Evolutionary conservation across 2,329 filamentous ascomycete species (phyloP).

Genomic region (Thermothelomyces thermophilus): DNA sequence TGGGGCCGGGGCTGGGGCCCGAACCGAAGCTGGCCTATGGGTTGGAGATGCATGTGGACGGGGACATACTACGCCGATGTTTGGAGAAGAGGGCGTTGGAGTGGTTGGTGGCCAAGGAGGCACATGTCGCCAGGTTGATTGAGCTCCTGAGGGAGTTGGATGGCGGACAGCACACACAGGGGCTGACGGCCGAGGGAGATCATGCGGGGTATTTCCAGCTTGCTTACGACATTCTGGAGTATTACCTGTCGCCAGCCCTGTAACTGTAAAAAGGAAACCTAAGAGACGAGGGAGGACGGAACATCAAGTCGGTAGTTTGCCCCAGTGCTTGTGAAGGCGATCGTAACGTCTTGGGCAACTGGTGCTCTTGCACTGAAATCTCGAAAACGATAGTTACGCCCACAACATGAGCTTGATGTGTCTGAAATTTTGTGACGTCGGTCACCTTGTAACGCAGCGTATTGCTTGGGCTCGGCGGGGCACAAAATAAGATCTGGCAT

Average conservation of each 20-base stretch:
- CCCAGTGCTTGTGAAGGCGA: too few relatives aligned
- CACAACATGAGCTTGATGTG: too few relatives aligned
- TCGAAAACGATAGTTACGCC: too few relatives aligned
- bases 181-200: slow-evolving; percentile 26
- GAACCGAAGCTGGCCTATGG: slow-evolving; percentile 38
- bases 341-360: too few relatives aligned
- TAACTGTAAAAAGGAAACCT: slow-evolving; percentile 26
- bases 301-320: too few relatives aligned
- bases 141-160: slow-evolving; percentile 47
- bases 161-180: slow-evolving; percentile 35
- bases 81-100: slow-evolving; percentile 42
- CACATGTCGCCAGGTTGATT: slow-evolving; percentile 36
- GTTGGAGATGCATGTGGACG: slow-evolving; percentile 57
- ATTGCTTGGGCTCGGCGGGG: too few relatives aligned
- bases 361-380: too few relatives aligned
- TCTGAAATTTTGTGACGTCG: too few relatives aligned
- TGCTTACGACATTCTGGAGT: slow-evolving; percentile 49
- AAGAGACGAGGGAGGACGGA: background rate
- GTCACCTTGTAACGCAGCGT: too few relatives aligned
- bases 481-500: too few relatives aligned
- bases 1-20: slow-evolving; percentile 14
- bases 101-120: slow-evolving; percentile 32
- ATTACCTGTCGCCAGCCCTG: slow-evolving; percentile 45
- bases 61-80: slow-evolving; percentile 55
- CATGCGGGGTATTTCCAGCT: slow-evolving; percentile 38